These are phyloP conservation scores for Chytriomyces confervae DNA, from an alignment of 192 early-diverging fungal species.

Conservation along the genomic window DNA sequence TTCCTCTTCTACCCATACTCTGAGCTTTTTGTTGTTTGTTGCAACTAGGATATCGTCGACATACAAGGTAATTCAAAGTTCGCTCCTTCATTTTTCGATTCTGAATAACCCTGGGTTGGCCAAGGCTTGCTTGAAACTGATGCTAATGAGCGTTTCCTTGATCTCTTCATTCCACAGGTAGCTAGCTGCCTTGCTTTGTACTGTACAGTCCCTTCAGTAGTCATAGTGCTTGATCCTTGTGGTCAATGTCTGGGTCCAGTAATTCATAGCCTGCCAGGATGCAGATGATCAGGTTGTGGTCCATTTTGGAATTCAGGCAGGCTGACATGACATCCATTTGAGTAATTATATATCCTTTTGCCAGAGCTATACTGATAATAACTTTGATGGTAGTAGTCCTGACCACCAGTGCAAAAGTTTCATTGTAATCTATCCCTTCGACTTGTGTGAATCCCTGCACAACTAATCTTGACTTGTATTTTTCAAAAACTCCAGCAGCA, in stretches of 20 bases:
- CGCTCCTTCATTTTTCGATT: too few relatives aligned
- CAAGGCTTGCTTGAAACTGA: not conserved
- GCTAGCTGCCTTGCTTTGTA: constrained; percentile 28
- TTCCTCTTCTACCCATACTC: too few relatives aligned
- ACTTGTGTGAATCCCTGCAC: constrained; percentile 46
- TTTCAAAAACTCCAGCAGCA: constrained; percentile 25
- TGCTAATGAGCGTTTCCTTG: not conserved
- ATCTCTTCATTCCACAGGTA: constrained; percentile 27
- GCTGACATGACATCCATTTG: constrained; percentile 46
- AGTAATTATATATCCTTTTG: constrained; percentile 12
- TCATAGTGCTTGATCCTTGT: not conserved
- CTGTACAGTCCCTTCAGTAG: constrained; percentile 34
- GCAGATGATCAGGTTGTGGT: constrained; percentile 39
- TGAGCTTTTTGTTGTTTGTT: too few relatives aligned
- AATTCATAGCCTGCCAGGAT: constrained; percentile 33
- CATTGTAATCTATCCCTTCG: constrained; percentile 45
- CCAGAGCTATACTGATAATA: constrained; percentile 20
- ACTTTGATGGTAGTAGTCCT: constrained; percentile 29
- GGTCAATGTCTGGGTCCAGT: not conserved
- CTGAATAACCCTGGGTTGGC: too few relatives aligned
- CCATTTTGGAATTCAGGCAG: constrained; percentile 40
- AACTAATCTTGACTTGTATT: constrained; percentile 43
- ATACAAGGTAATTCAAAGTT: too few relatives aligned
- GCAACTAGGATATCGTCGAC: too few relatives aligned
- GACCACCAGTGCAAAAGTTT: constrained; percentile 54